Percentiles rank a stretch among this genome's conserved stretches.
Evolutionary conservation across 306 rosid species (phyloP).

Genomic region (Phaseolus lunatus): DNA sequence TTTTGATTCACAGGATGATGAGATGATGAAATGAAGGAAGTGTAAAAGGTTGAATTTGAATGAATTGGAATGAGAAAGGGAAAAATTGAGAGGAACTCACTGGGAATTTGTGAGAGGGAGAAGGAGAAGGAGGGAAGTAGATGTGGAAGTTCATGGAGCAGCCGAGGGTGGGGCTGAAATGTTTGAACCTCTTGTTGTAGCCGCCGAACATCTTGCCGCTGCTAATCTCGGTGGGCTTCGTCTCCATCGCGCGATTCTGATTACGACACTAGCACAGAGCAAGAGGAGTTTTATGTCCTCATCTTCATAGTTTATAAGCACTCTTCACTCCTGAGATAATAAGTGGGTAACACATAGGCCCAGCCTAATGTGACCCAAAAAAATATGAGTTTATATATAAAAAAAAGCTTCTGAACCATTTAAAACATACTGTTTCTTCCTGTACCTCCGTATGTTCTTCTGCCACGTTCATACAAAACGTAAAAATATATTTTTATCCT

Average conservation of each 20-base stretch:
- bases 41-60: not conserved
- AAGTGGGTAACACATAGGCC: no score
- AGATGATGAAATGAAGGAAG: not conserved
- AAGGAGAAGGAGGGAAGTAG: constrained; percentile 80
- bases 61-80: not conserved
- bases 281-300: no score
- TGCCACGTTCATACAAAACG: no score
- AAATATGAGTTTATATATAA: no score
- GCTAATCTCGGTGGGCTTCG: constrained; percentile 68
- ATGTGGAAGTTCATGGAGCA: constrained; percentile 93
- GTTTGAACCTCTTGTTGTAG: constrained; percentile 82
- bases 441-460: no score
- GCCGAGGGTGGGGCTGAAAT: constrained; percentile 82
- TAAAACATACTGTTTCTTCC: no score
- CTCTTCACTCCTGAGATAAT: no score
- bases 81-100: constrained; percentile 49
- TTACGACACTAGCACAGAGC: no score
- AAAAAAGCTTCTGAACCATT: no score
- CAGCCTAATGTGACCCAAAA: no score
- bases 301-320: no score
- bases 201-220: constrained; percentile 89
- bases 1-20: not conserved
- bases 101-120: constrained; percentile 71
- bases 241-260: constrained; percentile 14
- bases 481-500: no score